These are phyloP conservation scores for Trichoderma sp. DNA, from an alignment of 2,329 filamentous ascomycete species.

Conservation along the genomic window DNA sequence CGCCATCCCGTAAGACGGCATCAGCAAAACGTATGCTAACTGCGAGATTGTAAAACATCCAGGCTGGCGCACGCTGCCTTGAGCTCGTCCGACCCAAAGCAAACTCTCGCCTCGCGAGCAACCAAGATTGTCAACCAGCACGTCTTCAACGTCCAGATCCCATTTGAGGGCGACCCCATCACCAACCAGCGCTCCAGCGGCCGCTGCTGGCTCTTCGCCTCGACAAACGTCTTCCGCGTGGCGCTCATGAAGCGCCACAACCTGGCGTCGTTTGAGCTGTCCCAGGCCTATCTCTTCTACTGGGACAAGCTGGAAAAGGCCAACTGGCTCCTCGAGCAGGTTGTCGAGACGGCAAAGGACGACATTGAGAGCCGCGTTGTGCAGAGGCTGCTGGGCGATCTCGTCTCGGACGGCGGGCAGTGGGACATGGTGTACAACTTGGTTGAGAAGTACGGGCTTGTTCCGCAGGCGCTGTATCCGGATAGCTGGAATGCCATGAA, in stretches of 20 bases:
- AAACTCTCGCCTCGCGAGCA: constrained; percentile 65
- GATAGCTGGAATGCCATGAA: constrained; percentile 78
- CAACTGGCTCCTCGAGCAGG: constrained; percentile 85
- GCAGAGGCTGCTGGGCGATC: constrained; percentile 65
- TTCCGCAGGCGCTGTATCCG: constrained; percentile 78
- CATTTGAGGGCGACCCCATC: constrained; percentile 77
- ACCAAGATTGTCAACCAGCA: constrained; percentile 71
- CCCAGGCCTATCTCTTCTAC: constrained; percentile 85
- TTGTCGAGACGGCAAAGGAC: constrained; percentile 71
- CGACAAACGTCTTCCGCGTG: constrained; percentile 90
- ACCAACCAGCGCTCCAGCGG: constrained; percentile 83
- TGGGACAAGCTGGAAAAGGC: constrained; percentile 93
- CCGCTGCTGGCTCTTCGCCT: constrained; percentile 88
- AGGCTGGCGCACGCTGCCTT: constrained; percentile 77
- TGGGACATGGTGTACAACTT: constrained; percentile 93
- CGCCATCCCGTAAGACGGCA: not conserved
- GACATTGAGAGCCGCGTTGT: constrained; percentile 73
- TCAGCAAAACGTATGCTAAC: not conserved
- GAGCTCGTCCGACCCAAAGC: constrained; percentile 64
- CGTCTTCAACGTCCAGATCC: constrained; percentile 80
- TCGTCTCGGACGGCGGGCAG: constrained; percentile 80
- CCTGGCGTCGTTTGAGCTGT: constrained; percentile 79
- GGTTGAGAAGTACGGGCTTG: constrained; percentile 84
- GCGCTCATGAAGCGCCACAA: constrained; percentile 82
- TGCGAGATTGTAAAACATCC: not conserved